Conservation (phyloP, 306 rosid species). For the Ormosia emarginata region DNA sequence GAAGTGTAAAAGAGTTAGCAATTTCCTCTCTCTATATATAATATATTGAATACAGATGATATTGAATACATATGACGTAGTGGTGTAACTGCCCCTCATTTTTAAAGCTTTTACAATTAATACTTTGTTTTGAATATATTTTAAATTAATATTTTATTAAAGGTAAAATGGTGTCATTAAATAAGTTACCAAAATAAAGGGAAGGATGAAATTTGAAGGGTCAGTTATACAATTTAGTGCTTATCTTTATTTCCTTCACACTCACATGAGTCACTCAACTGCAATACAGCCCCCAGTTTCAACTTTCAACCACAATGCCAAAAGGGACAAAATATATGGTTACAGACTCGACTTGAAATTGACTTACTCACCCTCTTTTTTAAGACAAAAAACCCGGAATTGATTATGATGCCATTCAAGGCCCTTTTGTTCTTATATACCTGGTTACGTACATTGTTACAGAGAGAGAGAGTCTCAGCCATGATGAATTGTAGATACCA, state of each 20-base stretch:
- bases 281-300: not conserved
- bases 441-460: not conserved
- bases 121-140: no score
- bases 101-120: no score
- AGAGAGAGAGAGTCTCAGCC: not conserved
- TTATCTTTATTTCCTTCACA: conserved; percentile 8
- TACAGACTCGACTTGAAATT: not conserved
- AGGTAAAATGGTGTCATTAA: not conserved
- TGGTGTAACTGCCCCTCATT: no score
- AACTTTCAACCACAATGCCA: conserved; percentile 7
- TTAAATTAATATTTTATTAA: no score
- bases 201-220: not conserved
- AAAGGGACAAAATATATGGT: conserved; percentile 18
- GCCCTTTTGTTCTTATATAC: not conserved
- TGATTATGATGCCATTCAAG: not conserved
- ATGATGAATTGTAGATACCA: not conserved
- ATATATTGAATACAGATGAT: no score
- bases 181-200: not conserved
- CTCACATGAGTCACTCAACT: not conserved
- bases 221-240: conserved; percentile 10
- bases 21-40: no score
- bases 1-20: no score
- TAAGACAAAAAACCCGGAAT: not conserved
- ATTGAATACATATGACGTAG: no score
- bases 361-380: conserved; percentile 5